Percentiles rank a stretch among this genome's conserved stretches.
phyloP scores from a whole-genome alignment of 2,329 filamentous ascomycete species.

The Aspergillus ibericus region DNA sequence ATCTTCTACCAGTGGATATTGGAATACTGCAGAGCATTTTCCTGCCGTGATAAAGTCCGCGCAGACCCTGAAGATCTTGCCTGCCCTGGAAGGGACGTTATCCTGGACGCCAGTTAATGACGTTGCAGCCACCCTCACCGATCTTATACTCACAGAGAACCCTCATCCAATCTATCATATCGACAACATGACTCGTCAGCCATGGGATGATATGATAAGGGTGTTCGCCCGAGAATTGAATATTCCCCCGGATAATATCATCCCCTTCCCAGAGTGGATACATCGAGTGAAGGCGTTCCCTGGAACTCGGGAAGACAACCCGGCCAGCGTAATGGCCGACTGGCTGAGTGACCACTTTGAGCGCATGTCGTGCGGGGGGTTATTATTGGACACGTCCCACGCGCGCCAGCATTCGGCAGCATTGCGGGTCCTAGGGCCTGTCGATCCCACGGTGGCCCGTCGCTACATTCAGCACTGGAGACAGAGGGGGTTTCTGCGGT shows the following conservation, averaged over 20 bases:
- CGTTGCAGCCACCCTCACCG: conserved; percentile 35
- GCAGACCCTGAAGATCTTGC: conserved; percentile 47
- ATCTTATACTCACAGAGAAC: conserved; percentile 30
- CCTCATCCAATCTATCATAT: conserved; percentile 46
- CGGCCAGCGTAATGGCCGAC: conserved; percentile 29
- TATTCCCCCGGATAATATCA: conserved; percentile 30
- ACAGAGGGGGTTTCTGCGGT: background rate
- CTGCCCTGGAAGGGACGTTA: conserved; percentile 43
- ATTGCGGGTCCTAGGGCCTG: conserved; percentile 5
- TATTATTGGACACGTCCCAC: conserved; percentile 42
- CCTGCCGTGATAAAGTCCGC: conserved; percentile 53
- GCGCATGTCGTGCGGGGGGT: conserved; percentile 49
- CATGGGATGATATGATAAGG: conserved; percentile 40
- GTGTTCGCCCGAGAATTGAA: conserved; percentile 37
- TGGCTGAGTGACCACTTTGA: conserved; percentile 36
- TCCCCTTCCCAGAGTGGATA: conserved; percentile 47
- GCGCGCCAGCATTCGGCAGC: conserved; percentile 37
- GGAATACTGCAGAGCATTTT: conserved; percentile 57
- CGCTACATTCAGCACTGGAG: conserved; percentile 17
- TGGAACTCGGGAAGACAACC: conserved; percentile 27
- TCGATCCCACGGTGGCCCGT: conserved; percentile 10
- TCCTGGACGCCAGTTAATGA: conserved; percentile 52
- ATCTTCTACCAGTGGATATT: conserved; percentile 51
- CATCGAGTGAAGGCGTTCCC: conserved; percentile 32
- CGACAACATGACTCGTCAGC: conserved; percentile 47